Conservation (phyloP, 2,329 filamentous ascomycete species). For the Colletotrichum cordylinicola region DNA sequence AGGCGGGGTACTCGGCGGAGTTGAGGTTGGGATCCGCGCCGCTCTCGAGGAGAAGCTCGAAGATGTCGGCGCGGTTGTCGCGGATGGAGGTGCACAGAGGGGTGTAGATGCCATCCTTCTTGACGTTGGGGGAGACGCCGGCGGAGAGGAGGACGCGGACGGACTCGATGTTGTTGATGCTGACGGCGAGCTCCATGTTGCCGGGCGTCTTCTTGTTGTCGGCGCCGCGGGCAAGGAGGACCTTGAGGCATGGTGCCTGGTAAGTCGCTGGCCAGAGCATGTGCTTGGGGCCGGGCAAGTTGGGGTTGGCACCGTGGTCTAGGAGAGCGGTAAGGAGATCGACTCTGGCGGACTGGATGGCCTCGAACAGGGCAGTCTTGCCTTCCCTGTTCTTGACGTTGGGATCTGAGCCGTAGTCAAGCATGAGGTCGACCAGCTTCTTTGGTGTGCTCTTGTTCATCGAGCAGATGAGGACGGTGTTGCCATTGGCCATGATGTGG, state of each 20-base stretch:
- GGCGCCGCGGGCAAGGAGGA: constrained; percentile 64
- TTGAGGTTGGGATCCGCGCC: constrained; percentile 68
- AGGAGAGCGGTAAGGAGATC: constrained; percentile 59
- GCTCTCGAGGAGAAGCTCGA: constrained; percentile 61
- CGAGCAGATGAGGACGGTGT: constrained; percentile 64
- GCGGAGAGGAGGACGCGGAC: constrained; percentile 62
- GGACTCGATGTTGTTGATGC: constrained; percentile 68
- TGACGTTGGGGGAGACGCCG: constrained; percentile 65
- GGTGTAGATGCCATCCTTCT: constrained; percentile 72
- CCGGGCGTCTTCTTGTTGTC: constrained; percentile 65
- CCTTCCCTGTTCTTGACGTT: constrained; percentile 66
- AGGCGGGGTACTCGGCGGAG: constrained; percentile 69
- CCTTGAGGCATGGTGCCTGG: constrained; percentile 61
- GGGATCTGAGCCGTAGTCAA: constrained; percentile 64
- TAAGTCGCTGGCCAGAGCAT: constrained; percentile 71
- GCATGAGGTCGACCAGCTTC: constrained; percentile 62
- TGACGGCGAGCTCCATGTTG: constrained; percentile 68
- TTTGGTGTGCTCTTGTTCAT: constrained; percentile 65
- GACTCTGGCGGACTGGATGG: constrained; percentile 60
- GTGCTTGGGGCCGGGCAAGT: constrained; percentile 73
- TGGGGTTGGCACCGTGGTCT: constrained; percentile 68
- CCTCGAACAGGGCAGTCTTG: constrained; percentile 67
- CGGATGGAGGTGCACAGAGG: constrained; percentile 73
- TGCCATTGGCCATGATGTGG: constrained; percentile 58
- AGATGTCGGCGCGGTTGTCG: constrained; percentile 67